Evolutionary conservation across 2,329 filamentous ascomycete species (phyloP).

Genomic region (Zymoseptoria tritici): DNA sequence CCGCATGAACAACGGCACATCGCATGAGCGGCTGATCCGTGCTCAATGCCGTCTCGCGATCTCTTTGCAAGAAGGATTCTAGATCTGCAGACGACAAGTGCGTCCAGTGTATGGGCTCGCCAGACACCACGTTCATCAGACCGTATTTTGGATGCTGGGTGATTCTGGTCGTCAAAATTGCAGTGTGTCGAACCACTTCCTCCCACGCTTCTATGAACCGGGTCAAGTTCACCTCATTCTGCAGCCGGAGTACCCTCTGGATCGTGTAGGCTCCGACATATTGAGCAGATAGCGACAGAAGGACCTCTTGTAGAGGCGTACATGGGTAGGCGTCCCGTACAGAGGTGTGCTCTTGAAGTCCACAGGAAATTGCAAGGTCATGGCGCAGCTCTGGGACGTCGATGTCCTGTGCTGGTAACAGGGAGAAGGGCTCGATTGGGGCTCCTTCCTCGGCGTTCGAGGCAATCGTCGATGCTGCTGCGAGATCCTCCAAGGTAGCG

Average conservation of each 20-base stretch:
- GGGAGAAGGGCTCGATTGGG: neutral
- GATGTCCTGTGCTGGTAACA: neutral
- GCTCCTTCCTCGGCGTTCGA: neutral
- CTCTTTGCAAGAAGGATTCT: conserved; percentile 26
- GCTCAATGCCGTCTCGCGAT: conserved; percentile 32
- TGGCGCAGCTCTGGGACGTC: neutral
- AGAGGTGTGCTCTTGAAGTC: neutral
- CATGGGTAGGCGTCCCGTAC: conserved; percentile 24
- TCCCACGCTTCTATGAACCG: conserved; percentile 33
- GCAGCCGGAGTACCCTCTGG: neutral
- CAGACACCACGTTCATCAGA: conserved; percentile 18
- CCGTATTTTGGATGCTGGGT: neutral
- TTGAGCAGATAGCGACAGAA: conserved; percentile 48
- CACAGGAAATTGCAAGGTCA: neutral
- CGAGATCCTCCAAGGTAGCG: neutral
- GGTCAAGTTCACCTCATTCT: conserved; percentile 24
- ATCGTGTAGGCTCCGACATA: conserved; percentile 46
- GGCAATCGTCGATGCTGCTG: neutral
- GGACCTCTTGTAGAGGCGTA: conserved; percentile 48
- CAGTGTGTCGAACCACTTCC: conserved; percentile 21
- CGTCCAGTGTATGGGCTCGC: conserved; percentile 26
- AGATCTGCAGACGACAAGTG: conserved; percentile 11
- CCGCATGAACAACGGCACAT: conserved; percentile 29
- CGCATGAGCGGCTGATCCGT: conserved; percentile 33
- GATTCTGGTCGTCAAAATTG: conserved; percentile 33